Conservation (phyloP, 139 green algal genomes). For the Chlamydomonas sp. region DNA sequence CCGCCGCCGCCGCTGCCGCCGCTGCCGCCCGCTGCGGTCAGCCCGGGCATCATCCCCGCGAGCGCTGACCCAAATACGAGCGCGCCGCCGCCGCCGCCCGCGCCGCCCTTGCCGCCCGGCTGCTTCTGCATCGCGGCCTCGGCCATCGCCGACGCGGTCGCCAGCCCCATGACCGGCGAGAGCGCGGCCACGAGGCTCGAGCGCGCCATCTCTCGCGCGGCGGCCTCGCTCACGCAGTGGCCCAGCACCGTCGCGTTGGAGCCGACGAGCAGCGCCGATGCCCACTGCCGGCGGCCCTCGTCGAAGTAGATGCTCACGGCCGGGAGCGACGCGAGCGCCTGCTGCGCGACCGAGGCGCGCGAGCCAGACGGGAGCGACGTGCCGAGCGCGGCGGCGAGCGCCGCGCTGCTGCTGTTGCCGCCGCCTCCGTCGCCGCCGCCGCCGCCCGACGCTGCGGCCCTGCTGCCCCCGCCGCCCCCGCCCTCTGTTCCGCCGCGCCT, state of each 20-base stretch:
- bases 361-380: neutral
- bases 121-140: conserved; percentile 10
- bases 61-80: no score
- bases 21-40: no score
- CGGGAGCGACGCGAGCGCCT: conserved; percentile 7
- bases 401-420: neutral
- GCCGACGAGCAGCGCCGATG: neutral
- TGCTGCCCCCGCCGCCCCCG: no score
- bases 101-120: no score
- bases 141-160: conserved; percentile 1
- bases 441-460: no score
- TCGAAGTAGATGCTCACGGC: conserved; percentile 16
- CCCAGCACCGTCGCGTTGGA: conserved; percentile 12
- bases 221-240: conserved; percentile 10
- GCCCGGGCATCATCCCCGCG: no score
- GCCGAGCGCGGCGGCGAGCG: conserved; percentile 5
- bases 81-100: no score
- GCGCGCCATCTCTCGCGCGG: conserved; percentile 10
- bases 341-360: neutral
- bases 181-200: conserved; percentile 6
- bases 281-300: conserved; percentile 4
- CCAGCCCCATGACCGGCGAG: conserved; percentile 6
- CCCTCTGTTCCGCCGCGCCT: no score
- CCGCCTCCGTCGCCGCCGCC: no score
- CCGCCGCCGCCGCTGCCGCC: no score